Base-by-base conservation (phyloP, 2,329 filamentous ascomycete species). In the Chaetomiaceae sp. region DNA sequence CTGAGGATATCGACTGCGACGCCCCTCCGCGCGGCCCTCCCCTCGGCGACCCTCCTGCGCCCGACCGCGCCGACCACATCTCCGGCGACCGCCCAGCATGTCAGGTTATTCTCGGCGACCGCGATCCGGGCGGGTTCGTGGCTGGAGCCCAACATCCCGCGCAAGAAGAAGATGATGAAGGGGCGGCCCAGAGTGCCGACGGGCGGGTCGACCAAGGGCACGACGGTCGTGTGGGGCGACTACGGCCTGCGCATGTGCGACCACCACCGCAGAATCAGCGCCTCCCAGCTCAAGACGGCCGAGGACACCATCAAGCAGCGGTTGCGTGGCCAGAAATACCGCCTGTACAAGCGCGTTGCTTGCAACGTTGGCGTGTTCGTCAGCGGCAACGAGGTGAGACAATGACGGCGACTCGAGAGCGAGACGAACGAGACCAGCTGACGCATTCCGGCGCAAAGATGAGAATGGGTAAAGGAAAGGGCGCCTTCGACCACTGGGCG, bases 401-500 rank as follows among this genome's bases (percentile, higher is more conserved):
- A 3, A 8, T 2, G 2, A 14, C 20, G 12, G 19, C 17, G 12
- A 4, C 34, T 19, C 16, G 12, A 19, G 27, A 12, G 9, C 19
- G 12, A 3, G 37, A 23, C 30, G 31, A 27, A 27, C n/a, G 25
- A 27, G 25, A 9, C 17, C 23, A 23, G 23, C 57, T 62, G 40
- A 60, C 50, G 23, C 30, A 25, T 19, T n/a, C 25, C 5, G 40
- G 20, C 23, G 43, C 27, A 16, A 37, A 85, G 82, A 86, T 89
- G 68, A 86, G 93, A 80, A 99, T 99, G 95, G 93, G 93, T 68
- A 99, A 97, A 73, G 93, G 93, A 72, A 99, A 99, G 69, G 93
- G 93, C 61, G 87, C 85, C 56, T 97, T 99, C 66, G 93, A 99
- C 68, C 89, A 95, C 66, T 99, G 93, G 93, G 90, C 92, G 4